Base-by-base conservation (phyloP, 805 yeast genomes). In the Wickerhamiella brachini region DNA sequence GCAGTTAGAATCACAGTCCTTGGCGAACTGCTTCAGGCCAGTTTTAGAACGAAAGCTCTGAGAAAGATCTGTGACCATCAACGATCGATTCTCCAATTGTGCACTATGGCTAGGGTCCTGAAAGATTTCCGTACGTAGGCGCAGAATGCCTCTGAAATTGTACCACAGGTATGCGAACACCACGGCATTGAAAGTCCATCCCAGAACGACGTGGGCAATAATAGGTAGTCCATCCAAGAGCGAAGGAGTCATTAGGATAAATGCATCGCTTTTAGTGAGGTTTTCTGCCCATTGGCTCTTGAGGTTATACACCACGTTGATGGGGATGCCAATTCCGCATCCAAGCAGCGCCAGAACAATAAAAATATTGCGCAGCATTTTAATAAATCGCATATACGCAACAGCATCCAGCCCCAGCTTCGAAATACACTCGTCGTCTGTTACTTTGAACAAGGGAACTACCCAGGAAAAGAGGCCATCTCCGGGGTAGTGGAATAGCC, bases 361-460 rank as follows among this genome's bases (percentile, higher is more conserved):
- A 48, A 69, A 66, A 8, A 66, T 52, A 49, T 60, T 57, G 17
- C 68, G 57, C 37, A 61, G 53, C 70, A 68, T 66, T 13, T 51
- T 54, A 22, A 60, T 51, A 42, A 65, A 64, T 21, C 62, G 56
- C 23, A 69, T 49, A 48, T 58, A 65, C 1, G 66, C 54, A 2
- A 61, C 64, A 12, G 70, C 68, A 48, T 69, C 72, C 10, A 69
- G 56, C 1, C 72, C 72, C 7, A 62, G 50, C 15, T 54, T 47
- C 5, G 56, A 57, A 2, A 60, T 49, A n/a, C 65, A 48, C 17
- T 61, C 63, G 0, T 50, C 51, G 26, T 64, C 68, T 9, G 49
- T 47, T 8, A 56, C 45, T 1, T 37, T 26, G 49, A 56, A 58
- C 15, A 63, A 51, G 24, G 49, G 53, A 34, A 31, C 38, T 13